Base-by-base conservation (phyloP, 441 rosid species). In the Gossypium schwendimanii region DNA sequence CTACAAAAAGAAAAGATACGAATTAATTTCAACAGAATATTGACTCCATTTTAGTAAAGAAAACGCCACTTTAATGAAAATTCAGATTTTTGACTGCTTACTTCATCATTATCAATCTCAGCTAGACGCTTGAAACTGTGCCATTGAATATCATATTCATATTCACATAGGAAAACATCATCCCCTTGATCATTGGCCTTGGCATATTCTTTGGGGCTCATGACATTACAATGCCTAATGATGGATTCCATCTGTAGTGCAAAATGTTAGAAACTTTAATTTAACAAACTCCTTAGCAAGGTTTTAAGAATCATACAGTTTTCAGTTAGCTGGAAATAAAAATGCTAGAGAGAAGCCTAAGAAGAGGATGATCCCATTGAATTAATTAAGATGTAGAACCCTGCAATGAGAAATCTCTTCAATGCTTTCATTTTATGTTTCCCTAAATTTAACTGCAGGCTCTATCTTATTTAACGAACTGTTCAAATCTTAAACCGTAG, bases 141-240 rank as follows among this genome's bases (percentile, higher is more conserved):
- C 98, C 99, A 89, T 26, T 82, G 91, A 63, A 88, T 80, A 80
- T 95, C 98, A 78, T 95, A 95, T 66, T 93, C 98, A 78, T 95
- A 93, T 81, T 95, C 98, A 66, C 99, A 93, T 3, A 93, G 79
- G 72, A 89, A 95, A 66, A 95, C 77, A 84, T 93, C 99, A 86
- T 95, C 96, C 26, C 98, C 98, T 76, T 84, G 89, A 65, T 91
- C 74, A 31, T 68, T 82, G 61, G 93, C 96, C 83, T 87, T 89
- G 4, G 83, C 81, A 77, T 86, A 93, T 72, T 91, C 97, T 78
- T 79, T 81, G 18, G 96, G 99, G 75, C 47, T 87, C 89, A 71
- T 81, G 10, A 95, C 95, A 79, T 47, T 84, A 81, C 99, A 95
- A 77, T 86, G 98, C 81, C 91, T 88, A 62, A 95, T 75, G 23